Percentiles rank a stretch among this genome's conserved stretches.
These are phyloP conservation scores for Colletotrichum higginsianum DNA, from an alignment of 2,329 filamentous ascomycete species.

Conservation along the genomic window DNA sequence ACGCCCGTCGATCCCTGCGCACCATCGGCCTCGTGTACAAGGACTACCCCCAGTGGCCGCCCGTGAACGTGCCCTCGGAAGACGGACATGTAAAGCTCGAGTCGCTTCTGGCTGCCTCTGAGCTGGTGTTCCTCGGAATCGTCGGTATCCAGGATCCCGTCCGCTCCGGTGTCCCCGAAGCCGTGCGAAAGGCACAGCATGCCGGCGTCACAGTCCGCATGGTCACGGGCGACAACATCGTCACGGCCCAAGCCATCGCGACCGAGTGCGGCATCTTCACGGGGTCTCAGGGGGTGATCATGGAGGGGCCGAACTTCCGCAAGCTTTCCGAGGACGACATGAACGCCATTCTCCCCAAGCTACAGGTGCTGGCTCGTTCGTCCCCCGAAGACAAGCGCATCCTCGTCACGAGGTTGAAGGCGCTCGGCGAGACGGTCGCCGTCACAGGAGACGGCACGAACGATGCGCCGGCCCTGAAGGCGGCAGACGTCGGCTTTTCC, in stretches of 20 bases:
- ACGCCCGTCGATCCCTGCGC: slow-evolving; percentile 56
- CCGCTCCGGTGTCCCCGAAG: slow-evolving; percentile 72
- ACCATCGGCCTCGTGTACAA: slow-evolving; percentile 58
- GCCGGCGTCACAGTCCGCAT: slow-evolving; percentile 78
- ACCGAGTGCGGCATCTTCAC: slow-evolving; percentile 58
- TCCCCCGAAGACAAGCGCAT: slow-evolving; percentile 79
- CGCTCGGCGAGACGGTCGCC: slow-evolving; percentile 76
- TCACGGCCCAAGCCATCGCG: slow-evolving; percentile 61
- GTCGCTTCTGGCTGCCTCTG: slow-evolving; percentile 30
- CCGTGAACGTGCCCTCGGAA: slow-evolving; percentile 70
- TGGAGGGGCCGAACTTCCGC: slow-evolving; percentile 69
- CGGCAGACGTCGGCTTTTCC: slow-evolving; percentile 78
- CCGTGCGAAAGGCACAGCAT: slow-evolving; percentile 73
- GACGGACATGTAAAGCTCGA: slow-evolving; percentile 65
- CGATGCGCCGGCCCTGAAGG: slow-evolving; percentile 76
- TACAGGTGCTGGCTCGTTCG: slow-evolving; percentile 78
- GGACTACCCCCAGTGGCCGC: slow-evolving; percentile 51
- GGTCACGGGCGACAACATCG: slow-evolving; percentile 65
- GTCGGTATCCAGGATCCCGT: slow-evolving; percentile 80
- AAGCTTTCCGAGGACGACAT: slow-evolving; percentile 64
- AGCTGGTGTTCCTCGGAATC: slow-evolving; percentile 58
- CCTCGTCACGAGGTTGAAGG: slow-evolving; percentile 74
- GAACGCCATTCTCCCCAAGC: slow-evolving; percentile 69
- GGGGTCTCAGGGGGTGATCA: slow-evolving; percentile 65
- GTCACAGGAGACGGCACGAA: slow-evolving; percentile 78